Base-by-base conservation (phyloP, 495 filamentous ascomycete genomes). In the Jackrogersella minutella region DNA sequence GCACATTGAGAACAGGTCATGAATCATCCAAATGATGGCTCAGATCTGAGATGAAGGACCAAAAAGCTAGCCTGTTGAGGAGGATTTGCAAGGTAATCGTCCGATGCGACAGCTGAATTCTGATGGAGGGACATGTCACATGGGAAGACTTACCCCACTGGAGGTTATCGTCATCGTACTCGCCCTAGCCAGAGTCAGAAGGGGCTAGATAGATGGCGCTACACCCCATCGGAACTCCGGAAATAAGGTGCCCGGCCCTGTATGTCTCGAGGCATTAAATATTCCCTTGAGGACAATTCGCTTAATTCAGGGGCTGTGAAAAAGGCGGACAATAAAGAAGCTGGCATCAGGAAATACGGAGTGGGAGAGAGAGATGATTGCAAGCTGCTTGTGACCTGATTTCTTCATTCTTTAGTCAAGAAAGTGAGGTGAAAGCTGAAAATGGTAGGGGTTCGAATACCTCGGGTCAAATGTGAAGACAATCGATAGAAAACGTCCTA, bases 201-300 rank as follows among this genome's bases (percentile, higher is more conserved):
- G 2, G 43, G 9, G 17, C 26, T 13, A 17, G 24, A n/a, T 8
- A 7, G 13, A 11, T 36, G 50, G 44, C 14, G 64, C 53, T 56
- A 49, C 41, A 33, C 70, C 62, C 66, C 70, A 69, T 64, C 70
- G 70, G 70, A 72, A 58, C 58, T 72, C 70, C 70, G 70, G 54
- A 16, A 13, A 44, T 51, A 51, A 50, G 7, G n/a, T n/a, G n/a
- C n/a, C 24, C 33, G n/a, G 36, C 26, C 39, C 28, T 56, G 16
- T 52, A 43, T 34, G 39, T 52, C 49, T 21, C 34, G 11, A 47
- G 47, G 62, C 36, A 19, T 17, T 36, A 57, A 52, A 49, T 58
- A 44, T 58, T 22, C 14, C 44, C 51, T 14, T 10, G 43, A 8
- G 10, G 0, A 0, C 2, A 8, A 31, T 13, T 9, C n/a, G 26